These are phyloP conservation scores for Ceratobasidium sp. DNA, from an alignment of 1,284 basidiomycete genomes.

Conservation along the genomic window DNA sequence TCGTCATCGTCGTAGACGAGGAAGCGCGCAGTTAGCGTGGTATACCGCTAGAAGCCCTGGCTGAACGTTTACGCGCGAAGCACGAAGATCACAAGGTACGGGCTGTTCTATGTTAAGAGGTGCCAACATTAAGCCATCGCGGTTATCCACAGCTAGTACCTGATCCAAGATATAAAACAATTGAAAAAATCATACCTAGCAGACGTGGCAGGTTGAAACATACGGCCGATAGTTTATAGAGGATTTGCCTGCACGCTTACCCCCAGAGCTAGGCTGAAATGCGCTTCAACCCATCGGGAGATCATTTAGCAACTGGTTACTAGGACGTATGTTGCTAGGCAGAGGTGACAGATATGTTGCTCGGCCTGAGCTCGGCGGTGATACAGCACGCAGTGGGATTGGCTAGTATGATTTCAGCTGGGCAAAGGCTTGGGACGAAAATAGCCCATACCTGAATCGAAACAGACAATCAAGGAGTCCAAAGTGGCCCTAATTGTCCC, in stretches of 20 bases:
- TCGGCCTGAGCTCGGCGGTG: too few species aligned
- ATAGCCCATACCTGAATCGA: too few species aligned
- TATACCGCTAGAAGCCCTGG: slow-evolving; percentile 38
- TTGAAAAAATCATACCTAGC: background rate
- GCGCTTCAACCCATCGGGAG: background rate
- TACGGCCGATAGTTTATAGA: background rate
- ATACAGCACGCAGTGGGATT: too few species aligned
- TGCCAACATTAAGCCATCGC: too few species aligned
- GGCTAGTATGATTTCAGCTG: too few species aligned
- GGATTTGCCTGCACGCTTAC: too few species aligned
- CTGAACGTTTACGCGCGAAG: slow-evolving; percentile 20
- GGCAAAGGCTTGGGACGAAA: too few species aligned
- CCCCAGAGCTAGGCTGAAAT: background rate
- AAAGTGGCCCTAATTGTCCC: background rate
- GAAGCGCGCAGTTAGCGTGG: background rate
- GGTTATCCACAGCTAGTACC: background rate
- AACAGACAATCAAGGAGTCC: too few species aligned
- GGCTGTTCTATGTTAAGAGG: too few species aligned
- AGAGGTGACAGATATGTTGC: background rate
- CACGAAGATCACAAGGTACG: slow-evolving; percentile 6
- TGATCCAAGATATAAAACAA: background rate
- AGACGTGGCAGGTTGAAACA: slow-evolving; percentile 2
- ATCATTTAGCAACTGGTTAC: background rate
- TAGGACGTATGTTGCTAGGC: slow-evolving; percentile 17
- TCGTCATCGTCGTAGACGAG: background rate